Evolutionary conservation across 805 yeast genomes (phyloP).

Genomic region (Zygotorulaspora chibaensis): DNA sequence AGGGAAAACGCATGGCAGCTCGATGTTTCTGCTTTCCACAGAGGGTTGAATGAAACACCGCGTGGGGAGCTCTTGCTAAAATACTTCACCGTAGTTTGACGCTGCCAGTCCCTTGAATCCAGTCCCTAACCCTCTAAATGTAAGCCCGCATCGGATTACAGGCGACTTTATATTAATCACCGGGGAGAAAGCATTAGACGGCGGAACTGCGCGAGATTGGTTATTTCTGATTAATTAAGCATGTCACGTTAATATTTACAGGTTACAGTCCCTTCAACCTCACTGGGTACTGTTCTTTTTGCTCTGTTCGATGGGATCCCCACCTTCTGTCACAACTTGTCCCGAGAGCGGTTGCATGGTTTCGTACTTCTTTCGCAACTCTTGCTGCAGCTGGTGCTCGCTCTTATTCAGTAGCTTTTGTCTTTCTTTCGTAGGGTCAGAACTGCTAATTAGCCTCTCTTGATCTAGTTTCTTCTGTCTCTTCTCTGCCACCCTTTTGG

Average conservation of each 20-base stretch:
- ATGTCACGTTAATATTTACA: slow-evolving; percentile 1
- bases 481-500: slow-evolving; percentile 54
- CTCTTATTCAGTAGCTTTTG: slow-evolving; percentile 50
- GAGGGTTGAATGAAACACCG: no score
- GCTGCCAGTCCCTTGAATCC: background rate
- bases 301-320: slow-evolving; percentile 15
- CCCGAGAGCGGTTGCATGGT: slow-evolving; percentile 62
- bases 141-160: no score
- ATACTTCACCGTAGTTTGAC: no score
- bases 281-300: background rate
- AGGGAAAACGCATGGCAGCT: no score
- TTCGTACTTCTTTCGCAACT: slow-evolving; percentile 53
- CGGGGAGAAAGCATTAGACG: no score
- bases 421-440: slow-evolving; percentile 36
- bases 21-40: no score
- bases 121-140: no score
- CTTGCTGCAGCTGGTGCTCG: slow-evolving; percentile 64
- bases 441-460: slow-evolving; percentile 27
- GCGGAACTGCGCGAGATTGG: no score
- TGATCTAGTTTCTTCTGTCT: slow-evolving; percentile 35
- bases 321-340: slow-evolving; percentile 43
- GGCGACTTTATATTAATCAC: no score
- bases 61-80: no score
- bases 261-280: background rate
- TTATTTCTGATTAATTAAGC: no score